phyloP scores from a whole-genome alignment of 352 stramenopile species.

The Halophytophthora polymorphica region DNA sequence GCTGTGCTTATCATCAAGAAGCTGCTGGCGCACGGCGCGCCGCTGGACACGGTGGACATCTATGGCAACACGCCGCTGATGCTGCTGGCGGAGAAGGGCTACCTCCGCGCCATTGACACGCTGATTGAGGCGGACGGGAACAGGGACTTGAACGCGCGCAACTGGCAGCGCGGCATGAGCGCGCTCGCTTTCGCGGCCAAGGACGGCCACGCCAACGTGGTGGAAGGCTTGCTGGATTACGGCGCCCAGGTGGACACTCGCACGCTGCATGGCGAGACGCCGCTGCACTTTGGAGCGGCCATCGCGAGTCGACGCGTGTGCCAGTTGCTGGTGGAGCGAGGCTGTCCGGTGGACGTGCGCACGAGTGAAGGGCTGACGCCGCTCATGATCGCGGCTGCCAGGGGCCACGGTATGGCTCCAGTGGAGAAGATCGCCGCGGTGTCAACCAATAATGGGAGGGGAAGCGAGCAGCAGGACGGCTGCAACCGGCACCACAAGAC shows the following conservation, averaged over 20 bases:
- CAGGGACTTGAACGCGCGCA: conserved; percentile 70
- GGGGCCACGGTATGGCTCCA: conserved; percentile 37
- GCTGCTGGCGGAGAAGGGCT: conserved; percentile 71
- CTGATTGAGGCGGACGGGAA: conserved; percentile 70
- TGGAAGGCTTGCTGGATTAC: conserved; percentile 85
- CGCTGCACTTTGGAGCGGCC: conserved; percentile 77
- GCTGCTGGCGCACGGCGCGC: conserved; percentile 65
- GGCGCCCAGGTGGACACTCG: conserved; percentile 60
- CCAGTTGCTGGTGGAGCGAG: conserved; percentile 66
- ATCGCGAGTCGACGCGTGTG: conserved; percentile 61
- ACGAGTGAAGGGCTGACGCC: conserved; percentile 70
- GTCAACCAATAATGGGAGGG: conserved; percentile 7
- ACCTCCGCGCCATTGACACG: conserved; percentile 65
- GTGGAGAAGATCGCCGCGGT: conserved; percentile 31
- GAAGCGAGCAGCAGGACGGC: conserved; percentile 6
- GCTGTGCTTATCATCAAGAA: conserved; percentile 83
- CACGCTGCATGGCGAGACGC: conserved; percentile 67
- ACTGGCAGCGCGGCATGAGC: conserved; percentile 80
- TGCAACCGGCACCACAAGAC: conserved; percentile 22
- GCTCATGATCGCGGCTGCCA: conserved; percentile 70
- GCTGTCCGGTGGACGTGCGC: conserved; percentile 62
- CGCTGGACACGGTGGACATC: conserved; percentile 66
- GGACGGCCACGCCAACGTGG: conserved; percentile 57
- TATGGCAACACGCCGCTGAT: conserved; percentile 84
- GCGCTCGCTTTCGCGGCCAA: conserved; percentile 70